Evolutionary conservation across 2,329 filamentous ascomycete genomes (phyloP), one percentile per base, ranked within the genome.

Genomic region (Monilinia laxa): DNA sequence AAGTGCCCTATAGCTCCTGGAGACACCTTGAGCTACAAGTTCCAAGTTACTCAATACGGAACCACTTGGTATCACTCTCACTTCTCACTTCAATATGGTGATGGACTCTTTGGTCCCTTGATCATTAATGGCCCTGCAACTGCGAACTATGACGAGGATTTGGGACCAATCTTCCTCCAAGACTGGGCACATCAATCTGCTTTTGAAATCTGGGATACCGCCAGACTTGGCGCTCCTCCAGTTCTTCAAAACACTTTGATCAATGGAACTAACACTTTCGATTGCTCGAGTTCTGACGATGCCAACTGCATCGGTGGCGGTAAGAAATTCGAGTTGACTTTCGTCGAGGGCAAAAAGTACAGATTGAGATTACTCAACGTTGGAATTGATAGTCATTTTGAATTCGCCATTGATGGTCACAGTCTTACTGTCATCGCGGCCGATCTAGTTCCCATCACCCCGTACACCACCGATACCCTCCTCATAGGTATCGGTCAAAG

Each of bases 1-100:
- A 35, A 35, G 31, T 92, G 89, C 70, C 88, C 89, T 1, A 86
- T 91, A 67, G 79, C 87, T 6, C 88, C 88, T 0, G 85, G 84
- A 31, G 72, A 79, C 20, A 76, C 73, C 10, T 75, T 77, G 66
- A 80, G 77, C 5, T 82, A 82, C 70, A 77, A 70, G n/a, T 76
- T 74, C 51, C 71, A 71, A 67, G 74, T 69, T 11, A 73, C 71
- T 55, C 73, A 76, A 66, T 75, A 76, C 45, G 74, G 75, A n/a
- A 67, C 71, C 10, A 67, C 73, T n/a, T 75, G 74, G 74, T 76
- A 75, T 51, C 75, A 76, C 57, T 73, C 71, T 38, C 74, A 76
- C 58, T 72, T 72, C 64, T 70, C 62, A 51, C 62, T 70, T 28
- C 72, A 73, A 55, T 72, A 72, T 31, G 80, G 65, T 7, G 74